phyloP scores from a whole-genome alignment of 1,284 basidiomycete genomes.

The Puccinia novopanici region DNA sequence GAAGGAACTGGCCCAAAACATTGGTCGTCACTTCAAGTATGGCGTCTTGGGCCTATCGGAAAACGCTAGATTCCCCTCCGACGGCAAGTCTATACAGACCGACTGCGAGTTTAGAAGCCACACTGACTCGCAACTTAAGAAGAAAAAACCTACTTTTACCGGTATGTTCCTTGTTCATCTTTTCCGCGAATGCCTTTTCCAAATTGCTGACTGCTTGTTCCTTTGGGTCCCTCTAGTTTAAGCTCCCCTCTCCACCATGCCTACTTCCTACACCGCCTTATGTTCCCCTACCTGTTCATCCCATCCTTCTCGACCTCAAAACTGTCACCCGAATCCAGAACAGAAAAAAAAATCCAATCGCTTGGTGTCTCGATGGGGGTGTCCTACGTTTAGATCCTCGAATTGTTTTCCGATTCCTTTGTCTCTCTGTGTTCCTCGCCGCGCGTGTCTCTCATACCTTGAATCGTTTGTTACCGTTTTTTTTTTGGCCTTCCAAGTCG shows the following conservation, averaged over 20 bases:
- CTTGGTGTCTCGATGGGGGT: neutral
- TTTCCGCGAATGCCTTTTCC: neutral
- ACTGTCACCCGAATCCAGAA: neutral
- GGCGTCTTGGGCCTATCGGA: conserved; percentile 80
- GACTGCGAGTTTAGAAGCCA: conserved; percentile 93
- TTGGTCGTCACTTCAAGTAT: conserved; percentile 84
- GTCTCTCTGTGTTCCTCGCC: neutral
- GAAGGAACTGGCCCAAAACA: conserved; percentile 66
- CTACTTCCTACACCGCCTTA: neutral
- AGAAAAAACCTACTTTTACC: conserved; percentile 31
- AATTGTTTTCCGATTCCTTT: neutral
- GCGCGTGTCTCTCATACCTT: neutral
- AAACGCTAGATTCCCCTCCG: conserved; percentile 66
- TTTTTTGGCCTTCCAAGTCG: neutral
- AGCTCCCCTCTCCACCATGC: neutral
- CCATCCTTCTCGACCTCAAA: neutral
- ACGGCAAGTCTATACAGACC: conserved; percentile 70
- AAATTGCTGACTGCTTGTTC: neutral
- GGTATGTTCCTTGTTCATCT: neutral
- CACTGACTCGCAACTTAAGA: conserved; percentile 91
- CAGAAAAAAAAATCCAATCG: neutral
- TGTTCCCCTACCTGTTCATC: neutral
- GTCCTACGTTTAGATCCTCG: neutral
- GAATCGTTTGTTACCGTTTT: conserved; percentile 3
- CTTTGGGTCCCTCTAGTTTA: conserved; percentile 1